Conservation (phyloP, 495 filamentous ascomycete genomes). For the Aspergillus avenaceus region DNA sequence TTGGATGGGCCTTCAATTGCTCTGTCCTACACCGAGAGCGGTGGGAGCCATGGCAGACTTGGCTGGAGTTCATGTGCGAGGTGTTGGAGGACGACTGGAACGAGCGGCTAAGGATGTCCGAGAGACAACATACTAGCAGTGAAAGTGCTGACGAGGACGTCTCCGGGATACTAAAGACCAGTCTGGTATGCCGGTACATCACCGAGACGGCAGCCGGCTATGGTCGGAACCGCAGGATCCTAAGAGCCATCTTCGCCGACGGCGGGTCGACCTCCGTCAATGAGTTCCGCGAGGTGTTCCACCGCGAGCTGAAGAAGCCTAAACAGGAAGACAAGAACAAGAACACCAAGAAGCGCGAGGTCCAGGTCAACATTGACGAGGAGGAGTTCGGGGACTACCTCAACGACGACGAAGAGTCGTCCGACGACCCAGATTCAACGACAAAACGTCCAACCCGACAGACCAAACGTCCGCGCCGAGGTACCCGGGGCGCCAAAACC, state of each 20-base stretch:
- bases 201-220: constrained; percentile 23
- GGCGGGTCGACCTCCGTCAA: constrained; percentile 40
- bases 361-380: constrained; percentile 54
- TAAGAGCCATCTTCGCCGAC: constrained; percentile 63
- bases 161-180: constrained; percentile 32
- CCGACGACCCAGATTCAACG: constrained; percentile 29
- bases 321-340: constrained; percentile 19
- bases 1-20: constrained; percentile 94
- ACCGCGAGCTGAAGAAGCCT: constrained; percentile 49
- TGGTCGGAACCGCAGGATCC: constrained; percentile 47
- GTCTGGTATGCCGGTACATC: constrained; percentile 56
- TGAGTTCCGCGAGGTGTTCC: constrained; percentile 60
- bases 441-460: constrained; percentile 13
- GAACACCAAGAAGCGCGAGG: constrained; percentile 36
- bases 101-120: constrained; percentile 40
- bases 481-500: constrained; percentile 20
- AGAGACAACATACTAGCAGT: constrained; percentile 12
- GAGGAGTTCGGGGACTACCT: constrained; percentile 56
- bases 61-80: constrained; percentile 77
- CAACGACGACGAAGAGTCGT: constrained; percentile 33
- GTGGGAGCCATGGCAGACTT: constrained; percentile 80
- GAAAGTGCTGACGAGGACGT: constrained; percentile 14
- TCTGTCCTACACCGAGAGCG: constrained; percentile 62
- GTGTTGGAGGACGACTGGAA: constrained; percentile 72
- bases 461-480: constrained; percentile 32